Evolutionary conservation across 1,139 yeast genomes (phyloP).

Genomic region (Debaryomyces sp.): DNA sequence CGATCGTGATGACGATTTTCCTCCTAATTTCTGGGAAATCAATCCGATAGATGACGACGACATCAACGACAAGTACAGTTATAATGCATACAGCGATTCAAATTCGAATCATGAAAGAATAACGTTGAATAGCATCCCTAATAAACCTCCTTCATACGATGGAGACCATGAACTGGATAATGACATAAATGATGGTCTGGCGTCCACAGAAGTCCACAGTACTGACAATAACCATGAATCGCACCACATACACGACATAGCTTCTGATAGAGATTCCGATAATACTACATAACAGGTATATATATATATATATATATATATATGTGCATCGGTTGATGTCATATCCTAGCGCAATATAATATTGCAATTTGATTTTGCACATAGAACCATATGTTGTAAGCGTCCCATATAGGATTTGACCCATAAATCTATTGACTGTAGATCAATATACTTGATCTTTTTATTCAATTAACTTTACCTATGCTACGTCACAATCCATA

Average conservation of each 20-base stretch:
- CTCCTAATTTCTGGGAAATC: conserved; percentile 57
- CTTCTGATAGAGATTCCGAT: background rate
- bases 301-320: conserved; percentile 17
- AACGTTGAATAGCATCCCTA: conserved; percentile 42
- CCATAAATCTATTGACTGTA: background rate
- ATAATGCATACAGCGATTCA: conserved; percentile 42
- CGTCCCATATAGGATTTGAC: background rate
- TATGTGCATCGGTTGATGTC: background rate
- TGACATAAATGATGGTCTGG: background rate
- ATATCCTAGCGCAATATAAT: background rate
- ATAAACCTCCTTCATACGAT: conserved; percentile 40
- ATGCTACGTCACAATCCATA: too few species aligned
- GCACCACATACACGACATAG: background rate
- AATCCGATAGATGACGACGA: conserved; percentile 21
- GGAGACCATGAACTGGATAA: conserved; percentile 13
- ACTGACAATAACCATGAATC: background rate
- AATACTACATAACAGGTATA: background rate
- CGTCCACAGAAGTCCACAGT: background rate
- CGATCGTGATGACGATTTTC: conserved; percentile 53
- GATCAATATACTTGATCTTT: background rate
- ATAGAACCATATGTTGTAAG: background rate
- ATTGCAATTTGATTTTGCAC: background rate
- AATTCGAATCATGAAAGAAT: conserved; percentile 43
- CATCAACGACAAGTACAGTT: conserved; percentile 38
- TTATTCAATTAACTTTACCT: background rate